These are phyloP conservation scores for Lolium multiflorum DNA, from an alignment of 176 grass and related monocot genomes.

Conservation along the genomic window DNA sequence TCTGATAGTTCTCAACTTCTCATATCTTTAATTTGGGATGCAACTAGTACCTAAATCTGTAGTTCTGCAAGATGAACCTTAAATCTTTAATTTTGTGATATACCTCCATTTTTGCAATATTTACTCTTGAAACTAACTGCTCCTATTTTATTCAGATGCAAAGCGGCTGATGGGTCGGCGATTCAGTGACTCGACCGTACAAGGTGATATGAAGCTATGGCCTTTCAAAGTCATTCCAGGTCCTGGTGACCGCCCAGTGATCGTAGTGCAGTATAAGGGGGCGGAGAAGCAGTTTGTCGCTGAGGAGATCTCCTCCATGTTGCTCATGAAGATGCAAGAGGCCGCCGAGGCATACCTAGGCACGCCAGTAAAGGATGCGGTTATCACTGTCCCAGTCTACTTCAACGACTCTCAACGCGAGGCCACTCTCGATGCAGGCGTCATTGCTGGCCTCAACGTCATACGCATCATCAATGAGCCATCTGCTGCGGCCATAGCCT, in stretches of 20 bases:
- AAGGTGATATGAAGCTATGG: conserved; percentile 29
- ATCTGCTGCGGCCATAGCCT: background rate
- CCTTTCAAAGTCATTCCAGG: conserved; percentile 25
- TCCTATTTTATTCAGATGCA: conserved; percentile 12
- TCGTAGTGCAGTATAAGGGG: conserved; percentile 12
- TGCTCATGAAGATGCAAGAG: conserved; percentile 26
- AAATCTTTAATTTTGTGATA: background rate
- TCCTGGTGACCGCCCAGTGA: background rate
- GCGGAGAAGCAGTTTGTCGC: background rate
- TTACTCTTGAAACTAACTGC: background rate
- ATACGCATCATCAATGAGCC: conserved; percentile 25
- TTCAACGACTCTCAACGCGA: conserved; percentile 22
- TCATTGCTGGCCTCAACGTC: conserved; percentile 8
- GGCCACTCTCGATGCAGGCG: background rate
- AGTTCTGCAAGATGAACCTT: background rate
- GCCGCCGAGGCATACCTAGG: conserved; percentile 15
- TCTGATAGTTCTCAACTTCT: background rate
- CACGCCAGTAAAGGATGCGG: background rate
- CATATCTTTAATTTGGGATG: background rate
- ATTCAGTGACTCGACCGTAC: conserved; percentile 19
- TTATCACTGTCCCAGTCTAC: conserved; percentile 10
- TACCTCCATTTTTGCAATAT: background rate
- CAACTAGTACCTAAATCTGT: background rate
- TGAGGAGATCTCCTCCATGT: conserved; percentile 15
- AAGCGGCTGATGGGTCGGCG: background rate